Evolutionary conservation across 768 basidiomycete species (phyloP).

Genomic region (Leccinum incarnatum): DNA sequence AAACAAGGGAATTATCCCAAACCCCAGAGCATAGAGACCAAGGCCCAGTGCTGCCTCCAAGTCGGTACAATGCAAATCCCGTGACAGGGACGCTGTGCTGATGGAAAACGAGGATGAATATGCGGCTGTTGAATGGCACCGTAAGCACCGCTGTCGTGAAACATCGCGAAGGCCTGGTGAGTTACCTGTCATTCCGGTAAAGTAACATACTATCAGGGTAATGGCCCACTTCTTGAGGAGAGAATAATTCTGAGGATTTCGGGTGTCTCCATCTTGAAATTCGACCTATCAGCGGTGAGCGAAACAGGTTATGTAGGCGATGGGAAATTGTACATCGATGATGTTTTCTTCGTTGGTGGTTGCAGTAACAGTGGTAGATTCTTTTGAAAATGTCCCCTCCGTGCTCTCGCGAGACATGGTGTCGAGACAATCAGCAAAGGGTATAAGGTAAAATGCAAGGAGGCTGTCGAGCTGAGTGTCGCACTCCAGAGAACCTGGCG

Average conservation of each 20-base stretch:
- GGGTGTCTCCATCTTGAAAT: constrained; percentile 36
- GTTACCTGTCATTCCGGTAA: constrained; percentile 24
- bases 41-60: constrained; percentile 48
- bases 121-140: constrained; percentile 35
- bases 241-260: constrained; percentile 40
- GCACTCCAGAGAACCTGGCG: background rate
- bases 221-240: constrained; percentile 41
- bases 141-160: background rate
- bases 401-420: constrained; percentile 12
- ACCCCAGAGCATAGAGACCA: constrained; percentile 56
- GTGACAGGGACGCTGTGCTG: constrained; percentile 54
- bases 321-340: constrained; percentile 9
- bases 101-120: constrained; percentile 50
- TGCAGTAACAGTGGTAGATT: background rate
- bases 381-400: constrained; percentile 1
- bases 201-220: constrained; percentile 29
- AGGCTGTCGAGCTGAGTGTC: background rate
- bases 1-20: constrained; percentile 57
- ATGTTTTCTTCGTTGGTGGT: constrained; percentile 3
- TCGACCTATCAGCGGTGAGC: constrained; percentile 33
- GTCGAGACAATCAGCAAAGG: background rate
- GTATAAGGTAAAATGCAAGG: background rate
- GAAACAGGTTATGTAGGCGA: background rate
- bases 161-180: background rate
- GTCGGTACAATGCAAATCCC: constrained; percentile 40